Evolutionary conservation across 345 rosid species (phyloP), one percentile per base, ranked within the genome.

Genomic region (Angophora floribunda): DNA sequence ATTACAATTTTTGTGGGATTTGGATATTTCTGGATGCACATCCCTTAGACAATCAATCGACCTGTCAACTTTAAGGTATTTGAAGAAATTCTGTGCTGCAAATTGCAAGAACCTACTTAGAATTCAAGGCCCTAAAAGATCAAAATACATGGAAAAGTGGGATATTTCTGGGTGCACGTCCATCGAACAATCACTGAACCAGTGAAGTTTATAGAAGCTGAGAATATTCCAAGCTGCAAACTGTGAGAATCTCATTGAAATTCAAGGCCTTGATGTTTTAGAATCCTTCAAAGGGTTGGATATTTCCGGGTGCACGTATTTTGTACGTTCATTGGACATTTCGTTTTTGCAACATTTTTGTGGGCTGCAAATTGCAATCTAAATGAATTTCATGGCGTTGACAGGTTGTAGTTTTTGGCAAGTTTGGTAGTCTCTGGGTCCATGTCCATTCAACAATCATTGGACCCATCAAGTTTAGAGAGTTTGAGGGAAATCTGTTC

Each of bases 401-500:
- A 52, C 24, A 22, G 22, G 57, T 17, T 52, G 57, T 22, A 52
- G 57, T 17, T 52, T 21, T 17, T 52, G 24, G 57, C 6, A 14
- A 52, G 21, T 52, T 52, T 52, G 57, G 57, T 7, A 52, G 57
- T 52, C 57, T 52, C 7, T 52, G 22, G 21, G 57, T 17, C 9
- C 22, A 52, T 19, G 24, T 16, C 57, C 57, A 52, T 52, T 52
- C 57, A 17, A 52, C 57, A 52, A 52, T 17, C 57, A 52, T 21
- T 17, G 1, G 57, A 52, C 57, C 3, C 3, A 7, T 19, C 59
- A 19, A 53, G 59, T 53, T 19, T 7, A 9, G 21, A 53, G 24
- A 19, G 4, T 53, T 36, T 22, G 7, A 52, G 61, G 28, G 0
- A 0, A 55, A 0, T 55, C 61, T 0, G 0, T 55, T 2, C 0